Conservation (phyloP, 1,139 yeast genomes). For the Dujonia santamariae region DNA sequence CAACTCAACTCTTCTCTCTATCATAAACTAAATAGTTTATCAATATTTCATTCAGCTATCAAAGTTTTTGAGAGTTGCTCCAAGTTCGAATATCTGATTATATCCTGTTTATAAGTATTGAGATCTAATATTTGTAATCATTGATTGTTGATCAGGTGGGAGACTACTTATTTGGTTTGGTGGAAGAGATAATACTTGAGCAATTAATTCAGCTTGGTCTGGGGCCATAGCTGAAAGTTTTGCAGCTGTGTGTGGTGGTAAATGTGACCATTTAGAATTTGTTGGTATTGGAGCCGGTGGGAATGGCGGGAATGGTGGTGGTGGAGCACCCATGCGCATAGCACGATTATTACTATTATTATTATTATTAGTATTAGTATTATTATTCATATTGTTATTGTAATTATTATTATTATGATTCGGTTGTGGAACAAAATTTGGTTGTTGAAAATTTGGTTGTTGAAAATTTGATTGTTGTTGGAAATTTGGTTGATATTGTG, state of each 20-base stretch:
- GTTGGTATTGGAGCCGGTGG: slow-evolving; percentile 12
- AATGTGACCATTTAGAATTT: slow-evolving; percentile 45
- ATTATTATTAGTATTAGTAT: slow-evolving; percentile 10
- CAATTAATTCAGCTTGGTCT: slow-evolving; percentile 61
- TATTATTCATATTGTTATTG: slow-evolving; percentile 10
- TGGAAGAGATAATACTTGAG: slow-evolving; percentile 59
- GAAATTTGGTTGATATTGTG: slow-evolving; percentile 8
- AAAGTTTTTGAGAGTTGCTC: too few species aligned
- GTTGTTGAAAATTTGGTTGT: slow-evolving; percentile 6
- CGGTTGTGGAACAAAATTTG: slow-evolving; percentile 1
- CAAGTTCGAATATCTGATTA: too few species aligned
- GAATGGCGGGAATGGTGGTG: slow-evolving; percentile 6
- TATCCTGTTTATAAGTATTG: slow-evolving; percentile 56
- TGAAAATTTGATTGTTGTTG: slow-evolving; percentile 8
- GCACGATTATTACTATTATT: too few species aligned
- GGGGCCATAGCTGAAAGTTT: slow-evolving; percentile 47
- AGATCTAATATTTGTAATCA: slow-evolving; percentile 57
- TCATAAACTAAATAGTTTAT: too few species aligned
- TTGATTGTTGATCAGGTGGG: slow-evolving; percentile 58
- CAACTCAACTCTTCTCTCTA: too few species aligned
- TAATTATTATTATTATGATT: slow-evolving; percentile 11
- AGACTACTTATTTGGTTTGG: slow-evolving; percentile 53
- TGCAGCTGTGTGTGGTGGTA: slow-evolving; percentile 47
- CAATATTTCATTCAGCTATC: too few species aligned
- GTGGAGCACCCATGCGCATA: slow-evolving; percentile 7